Conservation (phyloP, 352 stramenopile genomes). For the Pythium sp. region DNA sequence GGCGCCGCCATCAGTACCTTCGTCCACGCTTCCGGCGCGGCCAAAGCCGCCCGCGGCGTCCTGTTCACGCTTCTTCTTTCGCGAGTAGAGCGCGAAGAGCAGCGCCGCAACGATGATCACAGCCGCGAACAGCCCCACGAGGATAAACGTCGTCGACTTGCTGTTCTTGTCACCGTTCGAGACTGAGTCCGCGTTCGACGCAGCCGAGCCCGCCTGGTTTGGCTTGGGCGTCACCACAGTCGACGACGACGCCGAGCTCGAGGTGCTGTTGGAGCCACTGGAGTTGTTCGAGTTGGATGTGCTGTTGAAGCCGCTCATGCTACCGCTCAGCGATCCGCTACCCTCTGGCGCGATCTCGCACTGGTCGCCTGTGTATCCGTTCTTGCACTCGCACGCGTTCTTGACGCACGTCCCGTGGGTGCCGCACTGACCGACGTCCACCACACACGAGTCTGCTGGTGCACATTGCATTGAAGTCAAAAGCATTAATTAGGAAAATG, state of each 20-base stretch:
- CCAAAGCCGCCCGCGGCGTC: slow-evolving; percentile 51
- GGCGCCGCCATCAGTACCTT: slow-evolving; percentile 21
- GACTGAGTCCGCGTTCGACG: slow-evolving; percentile 20
- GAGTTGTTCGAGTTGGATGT: slow-evolving; percentile 1
- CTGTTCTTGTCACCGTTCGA: slow-evolving; percentile 28
- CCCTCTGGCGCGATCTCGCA: slow-evolving; percentile 37
- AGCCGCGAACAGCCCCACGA: slow-evolving; percentile 59
- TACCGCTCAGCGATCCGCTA: slow-evolving; percentile 10
- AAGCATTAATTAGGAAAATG: not conserved
- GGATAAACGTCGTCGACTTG: slow-evolving; percentile 61
- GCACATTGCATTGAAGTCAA: not conserved
- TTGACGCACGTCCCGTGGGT: slow-evolving; percentile 39
- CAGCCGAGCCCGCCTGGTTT: slow-evolving; percentile 15
- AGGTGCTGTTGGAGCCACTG: slow-evolving; percentile 8
- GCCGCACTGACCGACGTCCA: slow-evolving; percentile 41
- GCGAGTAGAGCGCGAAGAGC: slow-evolving; percentile 70
- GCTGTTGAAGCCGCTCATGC: not conserved
- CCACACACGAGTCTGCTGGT: slow-evolving; percentile 36
- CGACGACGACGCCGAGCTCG: slow-evolving; percentile 12
- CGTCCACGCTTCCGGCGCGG: slow-evolving; percentile 35
- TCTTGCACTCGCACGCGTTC: slow-evolving; percentile 33
- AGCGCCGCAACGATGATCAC: slow-evolving; percentile 63
- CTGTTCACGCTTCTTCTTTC: slow-evolving; percentile 65
- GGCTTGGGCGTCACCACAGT: slow-evolving; percentile 6
- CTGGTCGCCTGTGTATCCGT: slow-evolving; percentile 44